phyloP scores from a whole-genome alignment of 805 yeast genomes.

The Candida lessepsii region DNA sequence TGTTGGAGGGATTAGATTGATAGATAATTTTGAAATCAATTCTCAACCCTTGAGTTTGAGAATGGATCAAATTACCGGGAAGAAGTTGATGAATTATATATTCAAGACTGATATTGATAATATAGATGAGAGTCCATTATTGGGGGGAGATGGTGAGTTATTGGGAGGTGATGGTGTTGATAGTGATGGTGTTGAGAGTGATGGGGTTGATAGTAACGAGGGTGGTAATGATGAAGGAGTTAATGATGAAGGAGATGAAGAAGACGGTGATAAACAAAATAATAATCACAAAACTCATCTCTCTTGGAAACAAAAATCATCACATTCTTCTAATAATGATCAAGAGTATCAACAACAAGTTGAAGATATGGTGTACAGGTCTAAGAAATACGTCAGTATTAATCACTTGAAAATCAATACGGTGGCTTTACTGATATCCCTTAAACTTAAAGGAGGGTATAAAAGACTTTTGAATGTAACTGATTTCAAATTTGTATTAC shows the following conservation, averaged over 20 bases:
- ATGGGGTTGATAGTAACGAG: slow-evolving; percentile 5
- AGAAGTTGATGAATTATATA: slow-evolving; percentile 35
- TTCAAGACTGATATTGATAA: slow-evolving; percentile 28
- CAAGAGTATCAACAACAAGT: slow-evolving; percentile 27
- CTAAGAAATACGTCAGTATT: slow-evolving; percentile 70
- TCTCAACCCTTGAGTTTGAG: slow-evolving; percentile 38
- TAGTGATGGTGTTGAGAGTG: slow-evolving; percentile 14
- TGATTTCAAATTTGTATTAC: slow-evolving; percentile 32
- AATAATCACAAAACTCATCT: not conserved
- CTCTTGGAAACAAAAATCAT: not conserved
- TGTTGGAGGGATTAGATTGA: slow-evolving; percentile 42
- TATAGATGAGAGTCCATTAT: slow-evolving; percentile 22
- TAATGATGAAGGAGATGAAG: not conserved
- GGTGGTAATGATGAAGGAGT: not conserved
- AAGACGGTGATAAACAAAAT: not conserved
- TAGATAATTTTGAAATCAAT: slow-evolving; percentile 37
- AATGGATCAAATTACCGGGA: slow-evolving; percentile 40
- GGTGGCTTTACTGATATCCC: slow-evolving; percentile 32
- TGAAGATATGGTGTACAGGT: slow-evolving; percentile 69
- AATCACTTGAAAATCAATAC: slow-evolving; percentile 46
- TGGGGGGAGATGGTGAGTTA: slow-evolving; percentile 9
- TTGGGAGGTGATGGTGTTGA: slow-evolving; percentile 12
- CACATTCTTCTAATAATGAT: slow-evolving; percentile 13
- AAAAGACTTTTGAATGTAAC: slow-evolving; percentile 38
- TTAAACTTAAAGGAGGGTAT: slow-evolving; percentile 33